Conservation (phyloP, 1,284 basidiomycete genomes). For the Ceratobasidium papillatum region DNA sequence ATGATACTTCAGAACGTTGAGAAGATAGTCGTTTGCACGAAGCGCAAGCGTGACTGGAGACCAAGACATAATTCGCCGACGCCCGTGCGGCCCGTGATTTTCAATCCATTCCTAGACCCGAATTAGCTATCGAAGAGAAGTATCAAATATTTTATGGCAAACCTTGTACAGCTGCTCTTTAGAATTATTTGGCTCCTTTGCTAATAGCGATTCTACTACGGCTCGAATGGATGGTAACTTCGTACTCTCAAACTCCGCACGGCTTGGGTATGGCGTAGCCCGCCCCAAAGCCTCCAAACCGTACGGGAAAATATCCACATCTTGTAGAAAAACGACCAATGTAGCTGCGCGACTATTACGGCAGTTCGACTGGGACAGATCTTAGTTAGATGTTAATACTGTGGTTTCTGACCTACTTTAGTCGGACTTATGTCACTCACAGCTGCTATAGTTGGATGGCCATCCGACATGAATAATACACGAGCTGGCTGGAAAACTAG, state of each 20-base stretch:
- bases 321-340: not conserved
- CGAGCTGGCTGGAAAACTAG: not conserved
- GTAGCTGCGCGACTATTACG: not conserved
- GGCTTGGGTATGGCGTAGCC: not conserved
- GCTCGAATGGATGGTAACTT: not conserved
- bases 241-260: no score
- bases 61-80: not conserved
- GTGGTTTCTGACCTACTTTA: not conserved
- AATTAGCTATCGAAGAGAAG: not conserved
- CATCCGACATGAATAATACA: conserved; percentile 19
- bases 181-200: not conserved
- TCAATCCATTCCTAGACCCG: conserved; percentile 9
- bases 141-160: not conserved
- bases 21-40: conserved; percentile 10
- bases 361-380: not conserved
- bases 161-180: not conserved
- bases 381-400: not conserved
- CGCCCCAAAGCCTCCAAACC: not conserved
- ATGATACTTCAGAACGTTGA: not conserved
- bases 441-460: not conserved
- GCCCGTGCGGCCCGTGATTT: conserved; percentile 7
- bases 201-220: not conserved
- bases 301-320: not conserved
- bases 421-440: not conserved
- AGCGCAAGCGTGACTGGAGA: not conserved